Percentiles rank a stretch among this genome's conserved stretches.
Evolutionary conservation across 805 yeast genomes (phyloP).

Genomic region (Sugiyamaella qingdaonensis): DNA sequence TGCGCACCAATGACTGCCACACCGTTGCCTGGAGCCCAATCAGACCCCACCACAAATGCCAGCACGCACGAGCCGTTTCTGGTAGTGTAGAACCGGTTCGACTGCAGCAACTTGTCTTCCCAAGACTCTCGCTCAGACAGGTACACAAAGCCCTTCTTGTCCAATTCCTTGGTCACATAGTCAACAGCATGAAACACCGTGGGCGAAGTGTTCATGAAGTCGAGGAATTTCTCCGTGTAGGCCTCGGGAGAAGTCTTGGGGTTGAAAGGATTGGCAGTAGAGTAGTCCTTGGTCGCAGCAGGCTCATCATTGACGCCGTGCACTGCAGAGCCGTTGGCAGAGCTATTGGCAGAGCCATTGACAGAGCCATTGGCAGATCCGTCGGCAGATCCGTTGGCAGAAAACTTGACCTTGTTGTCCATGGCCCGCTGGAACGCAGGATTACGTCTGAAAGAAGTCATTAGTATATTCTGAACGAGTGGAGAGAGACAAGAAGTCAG

Average conservation of each 20-base stretch:
- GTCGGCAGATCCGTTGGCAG: neutral
- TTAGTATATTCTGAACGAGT: neutral
- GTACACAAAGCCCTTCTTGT: constrained; percentile 58
- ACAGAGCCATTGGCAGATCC: neutral
- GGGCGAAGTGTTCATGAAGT: constrained; percentile 68
- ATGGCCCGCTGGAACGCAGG: constrained; percentile 7
- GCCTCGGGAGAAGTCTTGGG: constrained; percentile 12
- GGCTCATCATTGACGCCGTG: neutral
- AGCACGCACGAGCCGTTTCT: constrained; percentile 66
- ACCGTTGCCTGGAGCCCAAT: constrained; percentile 49
- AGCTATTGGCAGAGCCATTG: neutral
- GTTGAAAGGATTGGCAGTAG: constrained; percentile 6
- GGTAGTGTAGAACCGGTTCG: constrained; percentile 59
- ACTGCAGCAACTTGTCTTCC: constrained; percentile 39
- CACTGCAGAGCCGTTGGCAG: neutral
- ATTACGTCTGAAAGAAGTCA: constrained; percentile 6
- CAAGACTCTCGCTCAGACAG: constrained; percentile 60
- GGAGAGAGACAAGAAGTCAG: neutral
- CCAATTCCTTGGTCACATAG: constrained; percentile 46
- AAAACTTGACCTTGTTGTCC: neutral
- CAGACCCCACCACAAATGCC: constrained; percentile 65
- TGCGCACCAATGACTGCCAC: constrained; percentile 73
- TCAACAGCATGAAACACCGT: constrained; percentile 71
- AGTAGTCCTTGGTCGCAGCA: constrained; percentile 1
- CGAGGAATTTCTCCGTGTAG: constrained; percentile 48